Evolutionary conservation across 73 alveolate genomes (phyloP), one percentile per base, ranked within the genome.

Genomic region (Paramecium caudatum): DNA sequence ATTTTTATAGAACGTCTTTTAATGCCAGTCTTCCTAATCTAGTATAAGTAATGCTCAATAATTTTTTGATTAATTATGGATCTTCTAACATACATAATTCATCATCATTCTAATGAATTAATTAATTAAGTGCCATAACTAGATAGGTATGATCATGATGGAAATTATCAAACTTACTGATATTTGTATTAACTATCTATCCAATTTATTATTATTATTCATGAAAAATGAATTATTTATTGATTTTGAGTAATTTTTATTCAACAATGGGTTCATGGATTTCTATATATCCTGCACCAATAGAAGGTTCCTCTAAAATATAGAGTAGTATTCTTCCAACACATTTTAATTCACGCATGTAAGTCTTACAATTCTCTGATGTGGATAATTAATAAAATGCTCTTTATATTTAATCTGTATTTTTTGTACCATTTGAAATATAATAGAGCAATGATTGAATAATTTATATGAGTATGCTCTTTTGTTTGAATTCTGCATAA

Each of bases 221-320:
- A 32, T 12, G 12, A 17, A 21, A 15, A 2, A 74, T 74, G 19
- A 19, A 74, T 74, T 30, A 41, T 16, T 74, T 36, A 45, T 74
- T 37, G 2, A 45, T 37, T 15, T 45, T 74, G 13, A 74, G 39
- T 36, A 74, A 16, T n/a, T 41, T 15, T 41, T 41, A 16, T 74
- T 74, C 88, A 0, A 27, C 21, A 12, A 19, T 37, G 3, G 88
- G 88, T 16, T 74, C 88, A n/a, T 23, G 4, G 7, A 74, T 27
- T 27, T 74, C 88, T 10, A 8, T 41, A 15, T 74, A 74, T 3
- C 88, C 88, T 21, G 88, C 88, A 1, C 88, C 88, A 9, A 74
- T 47, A 27, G 88, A 46, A 4, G 88, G 88, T 74, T 74, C 88
- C 16, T 74, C 88, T 74, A 74, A 74, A 74, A 74, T 39, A 43